These are phyloP conservation scores for Sugiyamaella paludigena DNA, from an alignment of 1,139 yeast genomes.

Conservation along the genomic window DNA sequence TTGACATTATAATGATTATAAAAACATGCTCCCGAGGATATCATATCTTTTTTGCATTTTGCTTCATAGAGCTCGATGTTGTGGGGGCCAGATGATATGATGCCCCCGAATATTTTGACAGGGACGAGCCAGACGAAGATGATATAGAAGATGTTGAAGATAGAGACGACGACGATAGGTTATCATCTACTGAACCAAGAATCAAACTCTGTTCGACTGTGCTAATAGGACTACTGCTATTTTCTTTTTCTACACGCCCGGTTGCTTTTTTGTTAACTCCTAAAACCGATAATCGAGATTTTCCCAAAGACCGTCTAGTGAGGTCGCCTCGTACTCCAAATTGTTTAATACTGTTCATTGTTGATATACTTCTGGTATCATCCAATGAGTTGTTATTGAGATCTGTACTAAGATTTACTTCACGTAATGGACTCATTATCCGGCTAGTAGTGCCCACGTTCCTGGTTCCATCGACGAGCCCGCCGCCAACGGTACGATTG, in stretches of 20 bases:
- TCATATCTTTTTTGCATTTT: conserved; percentile 6
- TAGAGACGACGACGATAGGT: not conserved
- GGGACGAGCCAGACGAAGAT: conserved; percentile 1
- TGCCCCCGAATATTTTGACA: conserved; percentile 6
- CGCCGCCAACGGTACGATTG: too few relatives aligned
- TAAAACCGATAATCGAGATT: conserved; percentile 17
- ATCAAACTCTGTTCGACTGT: conserved; percentile 3
- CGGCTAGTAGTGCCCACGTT: not conserved
- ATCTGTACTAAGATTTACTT: conserved; percentile 4
- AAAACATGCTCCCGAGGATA: too few relatives aligned
- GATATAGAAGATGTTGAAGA: conserved; percentile 8
- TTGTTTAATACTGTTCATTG: conserved; percentile 8
- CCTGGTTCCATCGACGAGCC: not conserved
- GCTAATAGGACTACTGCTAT: conserved; percentile 14
- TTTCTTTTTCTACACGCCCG: conserved; percentile 25
- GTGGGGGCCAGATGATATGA: conserved; percentile 23
- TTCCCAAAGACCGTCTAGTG: conserved; percentile 19
- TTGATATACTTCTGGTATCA: not conserved
- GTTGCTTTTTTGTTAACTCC: conserved; percentile 21
- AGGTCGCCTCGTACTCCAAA: conserved; percentile 31
- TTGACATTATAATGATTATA: too few relatives aligned
- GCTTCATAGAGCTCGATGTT: conserved; percentile 27
- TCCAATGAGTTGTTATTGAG: conserved; percentile 9
- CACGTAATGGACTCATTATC: conserved; percentile 12
- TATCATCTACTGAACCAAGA: not conserved